phyloP scores from a whole-genome alignment of 441 rosid species.

The Adansonia rubrostipa region DNA sequence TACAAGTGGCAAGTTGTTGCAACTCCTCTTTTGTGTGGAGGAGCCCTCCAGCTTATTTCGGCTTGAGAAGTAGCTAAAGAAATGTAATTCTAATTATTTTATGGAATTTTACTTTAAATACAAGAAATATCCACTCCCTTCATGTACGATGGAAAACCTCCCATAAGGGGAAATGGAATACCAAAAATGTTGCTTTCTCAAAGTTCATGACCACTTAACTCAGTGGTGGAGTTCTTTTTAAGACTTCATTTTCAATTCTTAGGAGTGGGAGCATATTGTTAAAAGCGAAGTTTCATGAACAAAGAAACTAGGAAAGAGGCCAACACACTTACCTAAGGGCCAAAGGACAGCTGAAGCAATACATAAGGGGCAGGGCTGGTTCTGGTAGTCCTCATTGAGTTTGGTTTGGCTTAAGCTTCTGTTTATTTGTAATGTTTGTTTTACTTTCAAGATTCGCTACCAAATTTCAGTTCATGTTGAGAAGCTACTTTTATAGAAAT shows the following conservation, averaged over 20 bases:
- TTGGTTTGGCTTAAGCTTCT: not conserved
- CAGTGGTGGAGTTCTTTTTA: slow-evolving; percentile 15
- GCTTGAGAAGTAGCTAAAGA: not conserved
- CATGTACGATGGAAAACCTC: not conserved
- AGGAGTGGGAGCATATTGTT: slow-evolving; percentile 26
- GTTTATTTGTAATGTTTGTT: not conserved
- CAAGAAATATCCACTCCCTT: too few relatives aligned
- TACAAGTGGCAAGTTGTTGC: too few relatives aligned
- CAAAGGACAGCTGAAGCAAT: slow-evolving; percentile 1
- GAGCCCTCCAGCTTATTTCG: not conserved
- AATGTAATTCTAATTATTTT: not conserved
- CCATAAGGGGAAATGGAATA: not conserved
- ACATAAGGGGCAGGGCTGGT: slow-evolving; percentile 17
- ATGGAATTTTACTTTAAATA: too few relatives aligned
- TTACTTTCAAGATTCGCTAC: not conserved
- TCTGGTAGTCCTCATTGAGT: not conserved
- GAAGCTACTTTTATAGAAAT: not conserved
- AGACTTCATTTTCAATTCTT: slow-evolving; percentile 22
- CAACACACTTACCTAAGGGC: slow-evolving; percentile 11
- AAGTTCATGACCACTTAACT: slow-evolving; percentile 17
- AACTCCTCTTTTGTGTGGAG: too few relatives aligned
- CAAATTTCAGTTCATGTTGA: not conserved
- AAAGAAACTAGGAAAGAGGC: slow-evolving; percentile 25
- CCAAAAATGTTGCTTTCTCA: slow-evolving; percentile 10
- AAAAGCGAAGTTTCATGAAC: slow-evolving; percentile 5